Conservation (phyloP, 805 yeast species). For the Sugiyamaella marilandica region DNA sequence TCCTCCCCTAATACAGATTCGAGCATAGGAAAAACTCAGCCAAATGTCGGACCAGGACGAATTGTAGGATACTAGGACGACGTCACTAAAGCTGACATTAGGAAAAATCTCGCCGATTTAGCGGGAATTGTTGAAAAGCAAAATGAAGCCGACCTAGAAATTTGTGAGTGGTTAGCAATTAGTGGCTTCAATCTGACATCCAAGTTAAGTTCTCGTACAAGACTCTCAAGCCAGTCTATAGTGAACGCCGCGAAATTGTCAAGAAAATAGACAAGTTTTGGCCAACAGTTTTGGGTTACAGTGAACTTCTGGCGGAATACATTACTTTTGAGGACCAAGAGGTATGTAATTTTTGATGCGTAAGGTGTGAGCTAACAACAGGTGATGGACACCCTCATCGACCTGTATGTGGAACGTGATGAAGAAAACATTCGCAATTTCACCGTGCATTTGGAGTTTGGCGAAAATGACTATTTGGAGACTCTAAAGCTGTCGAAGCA, state of each 20-base stretch:
- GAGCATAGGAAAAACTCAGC: neutral
- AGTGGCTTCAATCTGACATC: neutral
- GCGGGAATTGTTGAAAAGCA: slow-evolving; percentile 25
- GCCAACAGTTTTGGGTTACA: slow-evolving; percentile 78
- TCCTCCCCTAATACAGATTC: neutral
- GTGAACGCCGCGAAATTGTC: slow-evolving; percentile 50
- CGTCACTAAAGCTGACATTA: slow-evolving; percentile 65
- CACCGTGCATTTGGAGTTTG: slow-evolving; percentile 55
- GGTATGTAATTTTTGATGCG: neutral
- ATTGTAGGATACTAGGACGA: slow-evolving; percentile 64
- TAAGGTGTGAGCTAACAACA: slow-evolving; percentile 36
- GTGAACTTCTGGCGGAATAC: slow-evolving; percentile 73
- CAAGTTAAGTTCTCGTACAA: slow-evolving; percentile 20
- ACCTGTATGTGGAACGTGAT: slow-evolving; percentile 52
- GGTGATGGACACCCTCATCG: slow-evolving; percentile 60
- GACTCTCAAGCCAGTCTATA: slow-evolving; percentile 53
- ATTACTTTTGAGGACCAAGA: slow-evolving; percentile 59
- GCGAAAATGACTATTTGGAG: slow-evolving; percentile 46
- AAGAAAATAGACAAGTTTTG: slow-evolving; percentile 68
- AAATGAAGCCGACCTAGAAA: slow-evolving; percentile 24
- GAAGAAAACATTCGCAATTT: slow-evolving; percentile 51
- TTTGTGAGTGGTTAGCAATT: slow-evolving; percentile 16
- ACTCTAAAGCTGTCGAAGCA: slow-evolving; percentile 56
- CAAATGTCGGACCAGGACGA: neutral
- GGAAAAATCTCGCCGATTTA: slow-evolving; percentile 16